Conservation (phyloP, 768 basidiomycete species). For the Boletus speciosus region DNA sequence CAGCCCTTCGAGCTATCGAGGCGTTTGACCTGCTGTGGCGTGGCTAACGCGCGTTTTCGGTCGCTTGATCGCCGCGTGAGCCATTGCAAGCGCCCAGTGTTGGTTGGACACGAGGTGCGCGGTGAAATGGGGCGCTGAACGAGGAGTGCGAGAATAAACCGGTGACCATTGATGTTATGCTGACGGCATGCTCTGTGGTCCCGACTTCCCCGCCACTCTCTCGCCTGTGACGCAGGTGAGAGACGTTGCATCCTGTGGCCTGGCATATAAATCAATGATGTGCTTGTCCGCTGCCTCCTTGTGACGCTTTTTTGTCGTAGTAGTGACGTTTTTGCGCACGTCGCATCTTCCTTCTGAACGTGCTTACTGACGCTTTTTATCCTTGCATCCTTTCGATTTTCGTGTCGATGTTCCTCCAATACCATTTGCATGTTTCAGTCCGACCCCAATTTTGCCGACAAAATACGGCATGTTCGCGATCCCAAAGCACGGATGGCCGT, state of each 20-base stretch:
- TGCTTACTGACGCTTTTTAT: slow-evolving; percentile 61
- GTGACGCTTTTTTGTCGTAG: slow-evolving; percentile 40
- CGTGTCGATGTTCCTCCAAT: slow-evolving; percentile 25
- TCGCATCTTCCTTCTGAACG: slow-evolving; percentile 33
- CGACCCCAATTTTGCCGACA: slow-evolving; percentile 81
- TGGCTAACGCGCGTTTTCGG: slow-evolving; percentile 82
- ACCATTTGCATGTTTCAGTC: slow-evolving; percentile 48
- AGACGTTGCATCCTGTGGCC: slow-evolving; percentile 45
- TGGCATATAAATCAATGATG: slow-evolving; percentile 57
- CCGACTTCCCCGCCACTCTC: slow-evolving; percentile 37
- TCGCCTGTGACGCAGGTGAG: slow-evolving; percentile 66
- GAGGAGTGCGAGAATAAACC: slow-evolving; percentile 76
- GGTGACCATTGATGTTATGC: slow-evolving; percentile 18
- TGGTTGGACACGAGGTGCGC: slow-evolving; percentile 85
- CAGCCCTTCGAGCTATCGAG: slow-evolving; percentile 71
- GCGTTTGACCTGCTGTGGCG: slow-evolving; percentile 78
- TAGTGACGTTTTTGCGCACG: slow-evolving; percentile 26
- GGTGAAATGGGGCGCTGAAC: slow-evolving; percentile 99
- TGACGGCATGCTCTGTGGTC: slow-evolving; percentile 22
- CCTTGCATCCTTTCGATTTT: slow-evolving; percentile 40
- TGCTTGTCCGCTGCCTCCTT: slow-evolving; percentile 56
- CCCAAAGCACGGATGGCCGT: slow-evolving; percentile 83
- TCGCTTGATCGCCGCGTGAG: slow-evolving; percentile 90
- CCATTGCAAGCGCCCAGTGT: slow-evolving; percentile 62
- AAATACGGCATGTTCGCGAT: slow-evolving; percentile 82